phyloP scores from a whole-genome alignment of 352 stramenopile genomes.

The Saprolegnia diclina region DNA sequence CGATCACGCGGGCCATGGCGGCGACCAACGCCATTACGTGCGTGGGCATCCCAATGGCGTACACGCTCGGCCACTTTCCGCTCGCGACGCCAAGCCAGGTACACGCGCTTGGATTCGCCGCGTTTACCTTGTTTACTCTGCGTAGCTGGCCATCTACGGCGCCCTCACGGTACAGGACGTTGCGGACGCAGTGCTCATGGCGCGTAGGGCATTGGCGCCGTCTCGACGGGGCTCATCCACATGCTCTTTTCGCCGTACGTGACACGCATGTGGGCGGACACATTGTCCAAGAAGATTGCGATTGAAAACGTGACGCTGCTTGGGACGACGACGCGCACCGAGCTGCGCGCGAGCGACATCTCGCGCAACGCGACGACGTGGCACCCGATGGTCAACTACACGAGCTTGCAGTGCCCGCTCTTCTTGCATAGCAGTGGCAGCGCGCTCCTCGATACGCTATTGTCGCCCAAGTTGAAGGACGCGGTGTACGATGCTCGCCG shows the following conservation, averaged over 20 bases:
- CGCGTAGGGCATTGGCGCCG: conserved; percentile 1
- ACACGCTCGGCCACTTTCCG: conserved; percentile 4
- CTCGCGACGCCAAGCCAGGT: background rate
- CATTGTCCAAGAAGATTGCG: background rate
- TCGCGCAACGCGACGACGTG: background rate
- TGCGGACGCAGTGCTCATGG: background rate
- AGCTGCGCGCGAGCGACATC: conserved; percentile 4
- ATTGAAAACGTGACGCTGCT: conserved; percentile 6
- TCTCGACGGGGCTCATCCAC: background rate
- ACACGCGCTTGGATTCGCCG: background rate
- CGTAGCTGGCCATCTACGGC: conserved; percentile 5
- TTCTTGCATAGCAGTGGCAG: background rate
- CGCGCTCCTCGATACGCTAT: background rate
- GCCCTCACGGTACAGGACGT: conserved; percentile 6
- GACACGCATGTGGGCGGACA: background rate
- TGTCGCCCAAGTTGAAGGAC: background rate
- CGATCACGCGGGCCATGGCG: background rate
- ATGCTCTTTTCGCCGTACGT: conserved; percentile 6
- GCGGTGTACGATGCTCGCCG: background rate
- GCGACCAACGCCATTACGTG: conserved; percentile 2
- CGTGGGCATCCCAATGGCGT: conserved; percentile 1
- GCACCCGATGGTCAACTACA: background rate
- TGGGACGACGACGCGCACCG: background rate
- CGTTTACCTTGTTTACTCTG: background rate
- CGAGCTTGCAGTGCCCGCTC: background rate